These are phyloP conservation scores for Cutaneotrichosporon arboriforme DNA, from an alignment of 1,284 basidiomycete species.

Conservation along the genomic window DNA sequence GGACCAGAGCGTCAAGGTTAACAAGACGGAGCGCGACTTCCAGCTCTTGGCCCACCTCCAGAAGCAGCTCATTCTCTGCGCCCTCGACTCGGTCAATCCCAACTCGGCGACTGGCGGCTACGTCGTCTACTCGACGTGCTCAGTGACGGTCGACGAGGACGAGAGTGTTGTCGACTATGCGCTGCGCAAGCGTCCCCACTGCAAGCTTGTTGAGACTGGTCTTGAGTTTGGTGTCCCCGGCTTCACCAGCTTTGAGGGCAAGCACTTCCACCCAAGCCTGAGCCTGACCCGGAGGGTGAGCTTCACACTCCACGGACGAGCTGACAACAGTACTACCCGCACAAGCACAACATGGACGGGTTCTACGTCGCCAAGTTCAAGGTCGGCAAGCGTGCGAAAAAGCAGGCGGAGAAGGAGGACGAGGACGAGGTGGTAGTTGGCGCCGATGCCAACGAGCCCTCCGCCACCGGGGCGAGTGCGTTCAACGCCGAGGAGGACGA, in stretches of 20 bases:
- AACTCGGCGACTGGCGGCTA: constrained; percentile 87
- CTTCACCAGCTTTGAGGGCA: constrained; percentile 83
- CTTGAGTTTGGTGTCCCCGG: constrained; percentile 91
- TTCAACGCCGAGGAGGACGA: constrained; percentile 49
- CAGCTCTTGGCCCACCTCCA: constrained; percentile 90
- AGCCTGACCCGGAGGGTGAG: constrained; percentile 65
- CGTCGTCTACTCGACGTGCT: constrained; percentile 97
- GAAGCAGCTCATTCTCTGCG: constrained; percentile 97
- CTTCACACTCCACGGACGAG: neutral
- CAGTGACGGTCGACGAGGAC: constrained; percentile 96
- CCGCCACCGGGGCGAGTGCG: constrained; percentile 17
- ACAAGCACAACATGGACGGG: constrained; percentile 70
- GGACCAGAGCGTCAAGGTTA: constrained; percentile 94
- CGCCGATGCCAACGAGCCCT: constrained; percentile 25
- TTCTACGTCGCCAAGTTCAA: constrained; percentile 99
- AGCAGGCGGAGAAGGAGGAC: constrained; percentile 47
- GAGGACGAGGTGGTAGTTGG: constrained; percentile 28
- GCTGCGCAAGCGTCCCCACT: constrained; percentile 92
- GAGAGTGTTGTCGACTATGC: constrained; percentile 98
- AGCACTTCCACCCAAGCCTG: constrained; percentile 75
- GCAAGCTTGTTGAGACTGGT: constrained; percentile 86
- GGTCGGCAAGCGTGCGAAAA: constrained; percentile 70
- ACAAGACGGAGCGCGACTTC: constrained; percentile 96
- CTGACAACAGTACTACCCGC: constrained; percentile 40
- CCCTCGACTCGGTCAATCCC: constrained; percentile 90